Evolutionary conservation across 305 asterid species (phyloP), one percentile per base, ranked within the genome.

Genomic region (Fraxinus platypoda): DNA sequence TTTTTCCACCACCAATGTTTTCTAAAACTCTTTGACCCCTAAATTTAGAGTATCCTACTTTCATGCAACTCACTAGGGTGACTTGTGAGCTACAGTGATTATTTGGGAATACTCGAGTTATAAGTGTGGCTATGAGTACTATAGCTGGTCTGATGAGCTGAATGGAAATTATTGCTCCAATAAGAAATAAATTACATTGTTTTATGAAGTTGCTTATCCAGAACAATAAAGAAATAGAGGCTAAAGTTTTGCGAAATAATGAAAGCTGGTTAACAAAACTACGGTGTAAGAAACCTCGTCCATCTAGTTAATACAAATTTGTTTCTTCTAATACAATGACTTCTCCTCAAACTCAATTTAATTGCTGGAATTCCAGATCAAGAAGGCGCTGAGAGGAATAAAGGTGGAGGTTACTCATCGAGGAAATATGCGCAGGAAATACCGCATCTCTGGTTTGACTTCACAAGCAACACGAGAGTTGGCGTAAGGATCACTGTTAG

Each of bases 351-450:
- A 11, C 81, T 35, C 77, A 75, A 21, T 59, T 19, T 59, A 71
- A 83, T 21, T 31, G 74, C 77, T 35, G 76, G 73, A 23, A 64
- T 83, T n/a, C 41, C 90, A 93, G 96, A 91, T 93, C 26, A 93
- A 93, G 86, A 92, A 91, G 86, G 96, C 97, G 4, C 88, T 93
- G 28, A 88, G 94, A 86, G 97, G 97, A 74, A 93, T 93, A 30
- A 93, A 89, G 84, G 96, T 93, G 73, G 97, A 93, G 87, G 97
- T 93, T 64, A 93, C 97, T 43, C 97, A 90, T 81, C 90, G 96
- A 21, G 97, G 97, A 35, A 92, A 90, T 84, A 93, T 92, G 93
- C 92, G 96, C 28, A 80, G 95, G 83, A 93, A 91, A 30, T 91
- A 93, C 81, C 92, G 94, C 12, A 92, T 93, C 28, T 84, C 93